These are phyloP conservation scores for Chlamydomonas urium DNA, from an alignment of 139 green algal genomes.

Conservation along the genomic window DNA sequence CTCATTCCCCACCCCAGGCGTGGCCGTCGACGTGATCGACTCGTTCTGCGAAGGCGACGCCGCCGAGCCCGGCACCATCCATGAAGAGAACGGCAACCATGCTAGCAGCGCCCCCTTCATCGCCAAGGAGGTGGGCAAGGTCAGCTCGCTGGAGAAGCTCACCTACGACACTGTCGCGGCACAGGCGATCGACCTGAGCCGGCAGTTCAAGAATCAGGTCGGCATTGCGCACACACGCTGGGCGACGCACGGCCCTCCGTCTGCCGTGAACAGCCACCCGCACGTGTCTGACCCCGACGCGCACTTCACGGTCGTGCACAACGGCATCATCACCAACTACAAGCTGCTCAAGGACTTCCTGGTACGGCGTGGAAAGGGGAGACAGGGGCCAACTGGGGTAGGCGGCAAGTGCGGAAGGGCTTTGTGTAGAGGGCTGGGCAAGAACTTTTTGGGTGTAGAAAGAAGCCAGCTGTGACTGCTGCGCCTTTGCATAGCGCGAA, in stretches of 20 bases:
- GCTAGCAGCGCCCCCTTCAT: constrained; percentile 11
- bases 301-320: constrained; percentile 98
- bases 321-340: constrained; percentile 99
- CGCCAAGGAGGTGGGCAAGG: constrained; percentile 84
- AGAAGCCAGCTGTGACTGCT: too few species aligned
- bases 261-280: constrained; percentile 86
- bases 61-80: constrained; percentile 10
- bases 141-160: constrained; percentile 72
- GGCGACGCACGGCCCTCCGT: constrained; percentile 83
- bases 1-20: too few species aligned
- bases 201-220: constrained; percentile 6
- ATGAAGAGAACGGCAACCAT: constrained; percentile 33
- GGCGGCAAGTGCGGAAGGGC: too few species aligned
- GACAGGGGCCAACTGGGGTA: too few species aligned
- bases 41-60: constrained; percentile 6
- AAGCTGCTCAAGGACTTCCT: constrained; percentile 84
- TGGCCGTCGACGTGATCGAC: constrained; percentile 76
- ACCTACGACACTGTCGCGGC: constrained; percentile 33
- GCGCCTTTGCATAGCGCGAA: too few species aligned
- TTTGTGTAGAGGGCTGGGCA: too few species aligned
- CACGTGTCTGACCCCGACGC: constrained; percentile 63
- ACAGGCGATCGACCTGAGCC: not conserved
- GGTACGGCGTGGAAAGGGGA: too few species aligned
- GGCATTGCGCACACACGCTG: constrained; percentile 97
- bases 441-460: too few species aligned